Base-by-base conservation (phyloP, 306 rosid species). In the Hippophae tibetana region DNA sequence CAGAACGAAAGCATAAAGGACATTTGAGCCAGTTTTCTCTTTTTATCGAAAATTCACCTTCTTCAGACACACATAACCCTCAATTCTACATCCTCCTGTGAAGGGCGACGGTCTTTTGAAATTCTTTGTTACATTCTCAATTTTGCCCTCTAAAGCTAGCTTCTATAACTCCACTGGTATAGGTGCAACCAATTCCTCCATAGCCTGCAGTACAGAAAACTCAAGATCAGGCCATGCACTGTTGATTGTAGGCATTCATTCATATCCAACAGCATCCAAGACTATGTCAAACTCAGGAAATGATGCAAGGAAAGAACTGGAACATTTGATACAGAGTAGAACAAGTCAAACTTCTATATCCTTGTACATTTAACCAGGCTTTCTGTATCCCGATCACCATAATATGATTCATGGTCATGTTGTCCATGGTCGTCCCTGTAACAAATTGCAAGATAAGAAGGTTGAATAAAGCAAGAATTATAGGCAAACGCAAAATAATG, bases 371-470 rank as follows among this genome's bases (percentile, higher is more conserved):
- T 78, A 75, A 92, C 86, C 54, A 92, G 81, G 67, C 82, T 79
- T 43, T 87, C 98, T 60, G 92, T 72, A 84, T 92, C 98, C 59
- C 98, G 92, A 69, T 92, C 93, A 58, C 98, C 98, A 61, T 87
- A 75, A 69, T 92, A 92, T 47, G 98, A 85, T 76, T 92, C 98
- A 43, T 92, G 98, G 12, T 85, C 98, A 63, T 90, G 97, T 79
- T 82, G 98, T 58, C 96, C 98, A 70, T 85, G 93, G 52, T 87
- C 88, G 65, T 70, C 74, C 86, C 98, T 92, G 84, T 62, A 70
- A 72, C 52, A 51, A 58, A 78, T 63, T 66, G 14, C 61, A 60
- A 57, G 54, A 68, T 10, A 25, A 59, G 43, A 13, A 43, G 41
- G 14, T 63, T 41, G 42, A 46, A 13, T 43, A 57, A 9, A 42